These are phyloP conservation scores for Ceriops zippeliana DNA, from an alignment of 345 rosid genomes.

Conservation along the genomic window DNA sequence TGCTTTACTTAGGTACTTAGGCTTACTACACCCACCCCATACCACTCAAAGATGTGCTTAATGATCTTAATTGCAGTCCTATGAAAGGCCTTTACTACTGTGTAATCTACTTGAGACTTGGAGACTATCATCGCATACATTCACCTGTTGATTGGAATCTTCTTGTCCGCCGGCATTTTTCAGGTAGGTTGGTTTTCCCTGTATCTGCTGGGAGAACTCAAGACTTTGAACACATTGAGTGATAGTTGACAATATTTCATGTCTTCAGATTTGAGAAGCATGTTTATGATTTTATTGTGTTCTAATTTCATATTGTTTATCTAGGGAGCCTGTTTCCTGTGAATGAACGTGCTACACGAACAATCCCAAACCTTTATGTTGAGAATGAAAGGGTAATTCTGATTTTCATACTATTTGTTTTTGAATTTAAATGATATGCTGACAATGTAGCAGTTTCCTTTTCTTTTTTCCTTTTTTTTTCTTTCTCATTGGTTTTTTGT, in stretches of 20 bases:
- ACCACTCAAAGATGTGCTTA: background rate
- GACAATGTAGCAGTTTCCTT: background rate
- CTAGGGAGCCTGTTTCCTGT: constrained; percentile 72
- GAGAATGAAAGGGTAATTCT: constrained; percentile 91
- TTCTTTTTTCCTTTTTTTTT: background rate
- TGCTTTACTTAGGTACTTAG: background rate
- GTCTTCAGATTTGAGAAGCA: background rate
- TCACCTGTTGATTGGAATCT: constrained; percentile 91
- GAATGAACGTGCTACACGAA: constrained; percentile 88
- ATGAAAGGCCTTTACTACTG: constrained; percentile 88
- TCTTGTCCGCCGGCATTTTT: constrained; percentile 78
- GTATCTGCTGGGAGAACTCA: background rate
- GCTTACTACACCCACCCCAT: too few species aligned
- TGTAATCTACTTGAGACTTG: constrained; percentile 86
- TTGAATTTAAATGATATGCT: background rate
- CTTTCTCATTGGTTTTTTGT: too few species aligned
- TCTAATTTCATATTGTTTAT: constrained; percentile 10
- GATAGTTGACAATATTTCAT: background rate
- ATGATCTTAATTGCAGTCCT: constrained; percentile 52
- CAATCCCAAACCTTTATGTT: constrained; percentile 79
- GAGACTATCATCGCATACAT: constrained; percentile 92
- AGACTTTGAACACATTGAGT: background rate
- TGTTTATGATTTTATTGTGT: constrained; percentile 1
- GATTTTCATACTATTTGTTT: background rate
- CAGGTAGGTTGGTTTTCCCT: constrained; percentile 45